Base-by-base conservation (phyloP, 2,329 filamentous ascomycete genomes). In the Fusarium multiceps region DNA sequence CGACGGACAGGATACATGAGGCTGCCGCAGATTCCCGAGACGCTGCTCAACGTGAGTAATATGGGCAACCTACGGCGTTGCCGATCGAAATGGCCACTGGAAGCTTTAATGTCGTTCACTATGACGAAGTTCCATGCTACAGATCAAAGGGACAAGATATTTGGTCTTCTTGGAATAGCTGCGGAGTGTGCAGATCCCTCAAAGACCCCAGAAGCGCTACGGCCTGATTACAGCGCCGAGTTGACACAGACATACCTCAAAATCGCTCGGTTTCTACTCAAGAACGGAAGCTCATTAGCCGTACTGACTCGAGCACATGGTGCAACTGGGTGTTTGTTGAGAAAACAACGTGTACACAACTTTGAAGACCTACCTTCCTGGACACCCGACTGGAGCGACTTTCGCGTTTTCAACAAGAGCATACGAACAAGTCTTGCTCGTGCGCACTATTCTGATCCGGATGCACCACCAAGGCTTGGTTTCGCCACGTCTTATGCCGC, bases 111-210 rank as follows among this genome's bases (percentile, higher is more conserved):
- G 7, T 14, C 25, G 12, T 47, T 49, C 18, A 59, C 51, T 3
- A 51, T 45, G 32, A 48, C 43, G 3, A 54, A 59, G 14, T 59
- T 59, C 6, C 47, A 59, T n/a, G 48, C 55, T 9, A 59, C 27
- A 13, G 55, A 54, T 13, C 55, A 53, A 2, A 59, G 37, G 23
- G 55, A 59, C 8, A 54, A 59, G 20, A n/a, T 59, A 16, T 59
- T 34, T 9, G 47, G 55, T 1, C 20, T 54, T 18, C 48, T 59
- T 2, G 55, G 55, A 23, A 20, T 54, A 25, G 28, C 55, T 14
- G 21, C 37, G 20, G 55, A 59, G 14, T 53, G 55, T 16, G 21
- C 43, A 7, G 40, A 45, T 18, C 28, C 13, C 4, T 14, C 21
- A 5, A 6, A 2, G 2, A 30, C 45, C 2, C 40, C 48, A 14